Conservation (phyloP, 2,329 filamentous ascomycete genomes). For the Alternaria brassicicola region DNA sequence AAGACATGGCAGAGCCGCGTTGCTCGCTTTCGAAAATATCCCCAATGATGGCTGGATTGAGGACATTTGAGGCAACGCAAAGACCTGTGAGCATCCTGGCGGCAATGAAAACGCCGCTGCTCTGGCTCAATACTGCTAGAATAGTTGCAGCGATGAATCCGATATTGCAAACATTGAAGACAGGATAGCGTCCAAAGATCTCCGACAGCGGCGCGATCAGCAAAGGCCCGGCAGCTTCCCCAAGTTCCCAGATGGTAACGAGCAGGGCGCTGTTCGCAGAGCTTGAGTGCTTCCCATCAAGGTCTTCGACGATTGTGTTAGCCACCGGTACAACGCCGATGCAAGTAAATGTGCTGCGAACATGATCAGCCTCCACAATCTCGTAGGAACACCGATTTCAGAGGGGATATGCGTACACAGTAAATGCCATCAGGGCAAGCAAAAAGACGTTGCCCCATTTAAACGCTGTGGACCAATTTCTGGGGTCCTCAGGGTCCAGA, state of each 20-base stretch:
- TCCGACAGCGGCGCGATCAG: slow-evolving; percentile 46
- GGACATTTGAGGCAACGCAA: slow-evolving; percentile 58
- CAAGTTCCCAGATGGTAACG: slow-evolving; percentile 47
- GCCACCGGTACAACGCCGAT: slow-evolving; percentile 47
- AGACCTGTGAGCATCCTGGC: slow-evolving; percentile 54
- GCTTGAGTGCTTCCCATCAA: slow-evolving; percentile 32
- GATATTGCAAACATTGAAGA: slow-evolving; percentile 48
- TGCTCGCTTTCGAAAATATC: slow-evolving; percentile 66
- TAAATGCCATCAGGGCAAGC: slow-evolving; percentile 44
- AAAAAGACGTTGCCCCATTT: slow-evolving; percentile 44
- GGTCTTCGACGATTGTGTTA: slow-evolving; percentile 38
- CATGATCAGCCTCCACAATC: not conserved
- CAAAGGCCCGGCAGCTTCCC: slow-evolving; percentile 44
- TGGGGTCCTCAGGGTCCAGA: slow-evolving; percentile 38
- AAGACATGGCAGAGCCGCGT: slow-evolving; percentile 64
- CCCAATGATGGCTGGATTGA: slow-evolving; percentile 68
- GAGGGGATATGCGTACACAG: slow-evolving; percentile 33
- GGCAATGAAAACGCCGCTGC: slow-evolving; percentile 49
- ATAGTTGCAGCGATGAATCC: slow-evolving; percentile 54
- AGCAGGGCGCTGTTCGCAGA: slow-evolving; percentile 38
- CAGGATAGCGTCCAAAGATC: slow-evolving; percentile 40
- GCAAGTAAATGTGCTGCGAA: slow-evolving; percentile 46
- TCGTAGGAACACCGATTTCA: not conserved
- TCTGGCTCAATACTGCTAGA: slow-evolving; percentile 49
- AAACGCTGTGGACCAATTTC: slow-evolving; percentile 39